These are phyloP conservation scores for Haemoproteus tartakovskyi DNA, from an alignment of 169 alveolate genomes.

Conservation along the genomic window DNA sequence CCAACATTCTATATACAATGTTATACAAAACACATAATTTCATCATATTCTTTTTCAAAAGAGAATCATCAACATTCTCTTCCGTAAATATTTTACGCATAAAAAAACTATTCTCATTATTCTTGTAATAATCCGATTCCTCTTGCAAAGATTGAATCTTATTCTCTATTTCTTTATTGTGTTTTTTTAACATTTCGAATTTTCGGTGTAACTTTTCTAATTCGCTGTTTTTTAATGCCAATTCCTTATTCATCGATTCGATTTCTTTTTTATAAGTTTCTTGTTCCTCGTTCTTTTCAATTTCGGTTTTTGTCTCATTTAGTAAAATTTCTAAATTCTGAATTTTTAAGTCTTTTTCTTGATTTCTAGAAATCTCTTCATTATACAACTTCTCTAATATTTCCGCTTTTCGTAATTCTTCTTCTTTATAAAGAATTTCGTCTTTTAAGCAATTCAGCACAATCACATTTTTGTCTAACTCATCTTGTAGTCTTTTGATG, in stretches of 20 bases:
- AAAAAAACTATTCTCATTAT: conserved; percentile 60
- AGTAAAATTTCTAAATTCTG: conserved; percentile 13
- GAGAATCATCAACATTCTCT: conserved; percentile 46
- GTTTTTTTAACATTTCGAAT: conserved; percentile 44
- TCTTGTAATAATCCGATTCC: conserved; percentile 60
- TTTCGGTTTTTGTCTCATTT: conserved; percentile 1
- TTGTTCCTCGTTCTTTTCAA: neutral
- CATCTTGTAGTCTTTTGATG: conserved; percentile 61
- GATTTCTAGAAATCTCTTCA: conserved; percentile 32
- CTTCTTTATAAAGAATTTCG: conserved; percentile 60
- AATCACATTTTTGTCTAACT: conserved; percentile 57
- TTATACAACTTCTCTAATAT: conserved; percentile 44
- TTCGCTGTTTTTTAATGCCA: conserved; percentile 28
- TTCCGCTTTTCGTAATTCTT: conserved; percentile 53
- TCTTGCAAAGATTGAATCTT: conserved; percentile 43
- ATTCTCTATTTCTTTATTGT: conserved; percentile 42
- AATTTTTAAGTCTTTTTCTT: conserved; percentile 52
- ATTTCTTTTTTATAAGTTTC: conserved; percentile 1
- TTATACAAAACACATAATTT: conserved; percentile 41
- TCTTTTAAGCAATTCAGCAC: conserved; percentile 55
- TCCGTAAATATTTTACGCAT: conserved; percentile 61
- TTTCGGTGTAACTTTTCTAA: conserved; percentile 18
- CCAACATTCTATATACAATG: conserved; percentile 26
- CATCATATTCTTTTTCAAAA: conserved; percentile 34
- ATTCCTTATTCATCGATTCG: conserved; percentile 1